Base-by-base conservation (phyloP, 2,329 filamentous ascomycete genomes). In the Cladorrhinum sp. region DNA sequence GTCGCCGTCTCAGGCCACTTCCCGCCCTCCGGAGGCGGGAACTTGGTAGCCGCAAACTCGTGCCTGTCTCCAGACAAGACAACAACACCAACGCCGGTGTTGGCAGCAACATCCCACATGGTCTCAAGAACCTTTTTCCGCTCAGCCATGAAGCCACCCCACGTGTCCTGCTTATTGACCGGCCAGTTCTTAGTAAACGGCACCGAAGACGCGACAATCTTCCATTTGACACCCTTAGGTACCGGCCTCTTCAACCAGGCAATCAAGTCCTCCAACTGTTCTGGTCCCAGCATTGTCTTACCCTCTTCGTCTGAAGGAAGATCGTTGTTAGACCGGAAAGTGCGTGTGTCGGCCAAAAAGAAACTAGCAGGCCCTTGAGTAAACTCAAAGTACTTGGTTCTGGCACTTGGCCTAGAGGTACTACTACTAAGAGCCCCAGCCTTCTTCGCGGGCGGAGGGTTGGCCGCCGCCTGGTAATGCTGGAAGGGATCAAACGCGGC, bases 181-280 rank as follows among this genome's bases (percentile, higher is more conserved):
- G 86, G 89, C 94, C 95, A 99, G 74, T 99, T 99, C 77, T 96
- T 96, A 6, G 95, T 98, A 73, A 99, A 96, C 0, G 95, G 95
- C 4, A 98, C 90, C 18, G 90, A 93, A 42, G 90, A 93, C 18
- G 93, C 88, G 55, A 99, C 80, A 68, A 99, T 87, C 77, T 98
- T 98, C 94, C 95, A 99, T 70, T 88, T 88, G 0, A 97, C 87
- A 1, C 92, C 91, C 28, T 79, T 78, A 0, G 90, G 88, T 64
- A 92, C 89, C 0, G 90, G 86, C 1, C 83, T 85, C 10, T 79
- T 79, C 20, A 99, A 81, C 83, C 90, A 99, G 3, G 81, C 80
- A 4, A 97, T 78, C 1, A 99, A 83, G 66, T 96, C 92, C 4
- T 83, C 80, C 0, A 96, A 83, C 73, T 99, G 95, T 1, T 86